Evolutionary conservation across 805 yeast genomes (phyloP).

Genomic region (Saturnispora diversa): DNA sequence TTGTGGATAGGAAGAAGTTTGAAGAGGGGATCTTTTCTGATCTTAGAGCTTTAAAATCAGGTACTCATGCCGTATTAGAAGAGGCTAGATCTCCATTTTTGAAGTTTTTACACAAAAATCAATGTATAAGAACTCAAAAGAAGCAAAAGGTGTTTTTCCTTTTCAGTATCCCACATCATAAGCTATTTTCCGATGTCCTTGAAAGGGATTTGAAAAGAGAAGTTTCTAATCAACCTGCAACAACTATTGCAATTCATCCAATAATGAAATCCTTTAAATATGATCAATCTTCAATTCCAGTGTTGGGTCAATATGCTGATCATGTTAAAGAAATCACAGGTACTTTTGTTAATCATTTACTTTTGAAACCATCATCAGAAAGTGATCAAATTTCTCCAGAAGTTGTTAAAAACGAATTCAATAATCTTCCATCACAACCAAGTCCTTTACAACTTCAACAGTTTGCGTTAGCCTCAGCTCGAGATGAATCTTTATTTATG

Average conservation of each 20-base stretch:
- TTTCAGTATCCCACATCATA: conserved; percentile 93
- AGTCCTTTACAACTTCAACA: conserved; percentile 5
- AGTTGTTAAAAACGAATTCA: neutral
- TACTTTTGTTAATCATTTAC: conserved; percentile 8
- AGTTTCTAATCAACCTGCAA: conserved; percentile 46
- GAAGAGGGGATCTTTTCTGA: conserved; percentile 96
- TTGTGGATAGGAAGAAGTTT: conserved; percentile 82
- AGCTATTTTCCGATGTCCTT: conserved; percentile 83
- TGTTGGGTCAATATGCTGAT: conserved; percentile 45
- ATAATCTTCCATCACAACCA: conserved; percentile 1
- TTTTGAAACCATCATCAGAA: conserved; percentile 8
- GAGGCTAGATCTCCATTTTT: conserved; percentile 79
- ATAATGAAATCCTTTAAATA: conserved; percentile 75
- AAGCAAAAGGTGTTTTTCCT: conserved; percentile 95
- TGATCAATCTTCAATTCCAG: conserved; percentile 38
- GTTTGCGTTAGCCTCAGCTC: conserved; percentile 7
- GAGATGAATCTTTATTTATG: conserved; percentile 7
- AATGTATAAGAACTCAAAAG: conserved; percentile 88
- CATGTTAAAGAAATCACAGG: conserved; percentile 17
- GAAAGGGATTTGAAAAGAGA: conserved; percentile 89
- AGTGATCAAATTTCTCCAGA: neutral
- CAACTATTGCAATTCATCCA: conserved; percentile 65
- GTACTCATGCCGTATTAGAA: conserved; percentile 80
- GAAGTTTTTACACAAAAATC: conserved; percentile 74
- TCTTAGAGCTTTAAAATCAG: conserved; percentile 75